phyloP scores from a whole-genome alignment of 2,329 filamentous ascomycete genomes.

The Xylariaceae sp. region DNA sequence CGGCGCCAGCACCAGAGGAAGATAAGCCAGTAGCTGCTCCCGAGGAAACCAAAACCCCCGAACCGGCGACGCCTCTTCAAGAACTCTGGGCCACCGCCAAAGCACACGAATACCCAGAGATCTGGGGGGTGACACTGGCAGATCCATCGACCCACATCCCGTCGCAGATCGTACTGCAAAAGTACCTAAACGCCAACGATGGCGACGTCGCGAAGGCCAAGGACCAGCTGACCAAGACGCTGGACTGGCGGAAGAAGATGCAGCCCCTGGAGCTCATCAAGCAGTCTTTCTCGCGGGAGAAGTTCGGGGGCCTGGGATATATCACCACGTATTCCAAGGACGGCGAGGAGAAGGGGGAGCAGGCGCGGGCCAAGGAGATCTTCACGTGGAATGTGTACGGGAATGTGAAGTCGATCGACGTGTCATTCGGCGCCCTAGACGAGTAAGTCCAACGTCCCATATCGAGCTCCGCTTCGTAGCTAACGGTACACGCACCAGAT shows the following conservation, averaged over 20 bases:
- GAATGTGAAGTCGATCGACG: conserved; percentile 72
- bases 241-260: conserved; percentile 77
- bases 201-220: conserved; percentile 69
- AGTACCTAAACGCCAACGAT: conserved; percentile 88
- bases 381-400: conserved; percentile 95
- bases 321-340: conserved; percentile 65
- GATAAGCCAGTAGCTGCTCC: not conserved
- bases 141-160: conserved; percentile 57
- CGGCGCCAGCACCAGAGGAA: no score
- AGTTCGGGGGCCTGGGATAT: conserved; percentile 77
- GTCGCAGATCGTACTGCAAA: conserved; percentile 81
- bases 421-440: conserved; percentile 75
- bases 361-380: conserved; percentile 49
- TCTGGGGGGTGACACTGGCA: conserved; percentile 77
- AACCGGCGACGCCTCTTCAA: conserved; percentile 29
- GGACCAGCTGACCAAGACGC: conserved; percentile 71
- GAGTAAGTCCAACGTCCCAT: conserved; percentile 54
- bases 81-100: conserved; percentile 32
- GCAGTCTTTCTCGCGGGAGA: conserved; percentile 60
- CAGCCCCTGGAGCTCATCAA: conserved; percentile 65
- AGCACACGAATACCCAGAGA: conserved; percentile 59
- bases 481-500: conserved; percentile 48
- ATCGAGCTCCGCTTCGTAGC: not conserved
- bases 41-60: conserved; percentile 17
- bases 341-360: conserved; percentile 28